Evolutionary conservation across 495 filamentous ascomycete species (phyloP).

Genomic region (Lophium mytilinum): DNA sequence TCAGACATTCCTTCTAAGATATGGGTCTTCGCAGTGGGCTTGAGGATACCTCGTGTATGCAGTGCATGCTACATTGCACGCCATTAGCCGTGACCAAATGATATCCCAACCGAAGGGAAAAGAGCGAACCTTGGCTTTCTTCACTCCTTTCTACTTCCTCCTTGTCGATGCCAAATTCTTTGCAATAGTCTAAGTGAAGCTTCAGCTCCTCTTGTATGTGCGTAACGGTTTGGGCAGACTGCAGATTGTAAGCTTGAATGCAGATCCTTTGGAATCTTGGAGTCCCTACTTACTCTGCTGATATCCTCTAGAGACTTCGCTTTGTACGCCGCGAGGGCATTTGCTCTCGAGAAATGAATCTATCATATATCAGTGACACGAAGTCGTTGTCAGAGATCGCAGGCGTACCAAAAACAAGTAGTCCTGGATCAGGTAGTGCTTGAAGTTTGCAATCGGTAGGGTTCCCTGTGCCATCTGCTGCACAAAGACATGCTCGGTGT

Average conservation of each 20-base stretch:
- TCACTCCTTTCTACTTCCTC: conserved; percentile 62
- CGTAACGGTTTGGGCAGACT: conserved; percentile 63
- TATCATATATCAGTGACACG: conserved; percentile 25
- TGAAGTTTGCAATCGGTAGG: conserved; percentile 65
- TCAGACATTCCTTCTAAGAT: not conserved
- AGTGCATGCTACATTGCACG: conserved; percentile 49
- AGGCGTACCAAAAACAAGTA: conserved; percentile 70
- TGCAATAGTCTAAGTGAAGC: conserved; percentile 73
- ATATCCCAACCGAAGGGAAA: conserved; percentile 4
- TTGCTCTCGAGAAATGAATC: conserved; percentile 80
- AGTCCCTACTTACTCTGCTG: conserved; percentile 39
- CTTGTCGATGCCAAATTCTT: conserved; percentile 67
- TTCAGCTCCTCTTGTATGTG: conserved; percentile 73
- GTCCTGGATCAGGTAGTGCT: conserved; percentile 80
- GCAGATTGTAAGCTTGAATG: not conserved
- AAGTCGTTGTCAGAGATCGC: not conserved
- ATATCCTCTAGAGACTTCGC: conserved; percentile 65
- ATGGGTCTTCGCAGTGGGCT: not conserved
- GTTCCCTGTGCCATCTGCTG: conserved; percentile 63
- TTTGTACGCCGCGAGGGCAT: conserved; percentile 78
- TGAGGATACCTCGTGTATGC: conserved; percentile 52
- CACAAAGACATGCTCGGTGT: conserved; percentile 76
- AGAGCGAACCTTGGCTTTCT: conserved; percentile 58
- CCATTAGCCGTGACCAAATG: not conserved
- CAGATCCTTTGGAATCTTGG: not conserved